A percentile compares a stretch with the other conserved stretches of the same genome.
These are phyloP conservation scores for Coix lacrymajobi DNA, from an alignment of 176 grass and related monocot species.

Conservation along the genomic window DNA sequence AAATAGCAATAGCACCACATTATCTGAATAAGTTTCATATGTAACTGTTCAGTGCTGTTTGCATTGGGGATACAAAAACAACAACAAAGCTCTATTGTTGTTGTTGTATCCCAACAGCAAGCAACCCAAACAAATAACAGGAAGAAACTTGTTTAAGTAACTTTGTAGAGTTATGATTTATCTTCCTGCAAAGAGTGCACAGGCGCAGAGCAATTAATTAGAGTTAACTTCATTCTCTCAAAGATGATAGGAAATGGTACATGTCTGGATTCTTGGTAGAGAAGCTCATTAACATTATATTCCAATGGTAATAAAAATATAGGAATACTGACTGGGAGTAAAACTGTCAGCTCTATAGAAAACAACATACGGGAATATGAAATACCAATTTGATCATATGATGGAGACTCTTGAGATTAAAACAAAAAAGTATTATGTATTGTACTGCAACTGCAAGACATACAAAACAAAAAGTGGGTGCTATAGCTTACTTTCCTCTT, in stretches of 20 bases:
- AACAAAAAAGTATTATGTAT: not conserved
- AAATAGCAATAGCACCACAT: not conserved
- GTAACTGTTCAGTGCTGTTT: not conserved
- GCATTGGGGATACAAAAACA: not conserved
- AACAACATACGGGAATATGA: too few species aligned
- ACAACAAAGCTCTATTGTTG: not conserved
- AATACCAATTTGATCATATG: too few species aligned
- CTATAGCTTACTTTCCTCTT: slow-evolving; percentile 93
- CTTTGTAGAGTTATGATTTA: not conserved
- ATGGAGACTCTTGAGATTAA: too few species aligned
- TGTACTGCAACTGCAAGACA: not conserved
- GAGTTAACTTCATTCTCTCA: not conserved
- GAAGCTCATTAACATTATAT: not conserved
- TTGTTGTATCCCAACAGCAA: not conserved
- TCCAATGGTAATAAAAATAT: not conserved
- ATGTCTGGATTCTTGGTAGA: not conserved
- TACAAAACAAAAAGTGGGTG: slow-evolving; percentile 3
- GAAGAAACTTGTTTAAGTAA: slow-evolving; percentile 9
- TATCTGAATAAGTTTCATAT: not conserved
- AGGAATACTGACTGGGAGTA: not conserved
- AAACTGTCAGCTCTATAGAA: not conserved
- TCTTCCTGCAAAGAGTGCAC: not conserved
- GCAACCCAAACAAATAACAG: not conserved
- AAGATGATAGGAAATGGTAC: not conserved
- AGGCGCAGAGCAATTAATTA: not conserved